Conservation (phyloP, 2,329 filamentous ascomycete species). For the Verticillium dahliae region DNA sequence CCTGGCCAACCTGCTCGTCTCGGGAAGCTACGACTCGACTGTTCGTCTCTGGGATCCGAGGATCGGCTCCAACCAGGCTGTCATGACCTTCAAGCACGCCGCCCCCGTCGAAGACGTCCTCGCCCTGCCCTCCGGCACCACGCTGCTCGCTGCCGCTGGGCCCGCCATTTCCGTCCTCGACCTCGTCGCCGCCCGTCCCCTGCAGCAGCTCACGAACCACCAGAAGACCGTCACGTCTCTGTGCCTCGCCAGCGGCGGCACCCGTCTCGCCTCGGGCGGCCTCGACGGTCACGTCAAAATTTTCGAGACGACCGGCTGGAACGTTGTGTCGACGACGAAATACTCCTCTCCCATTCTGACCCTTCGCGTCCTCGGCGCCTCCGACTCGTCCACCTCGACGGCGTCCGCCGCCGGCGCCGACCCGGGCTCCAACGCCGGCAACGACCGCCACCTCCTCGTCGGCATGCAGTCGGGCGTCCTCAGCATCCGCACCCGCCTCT, state of each 20-base stretch:
- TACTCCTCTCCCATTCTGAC: conserved; percentile 89
- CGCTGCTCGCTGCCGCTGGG: conserved; percentile 75
- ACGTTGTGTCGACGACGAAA: conserved; percentile 90
- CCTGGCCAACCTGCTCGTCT: conserved; percentile 71
- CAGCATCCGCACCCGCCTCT: conserved; percentile 81
- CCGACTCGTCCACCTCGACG: conserved; percentile 36
- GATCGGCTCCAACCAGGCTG: conserved; percentile 55
- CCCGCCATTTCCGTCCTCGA: conserved; percentile 88
- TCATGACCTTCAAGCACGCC: conserved; percentile 94
- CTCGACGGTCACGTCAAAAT: conserved; percentile 96
- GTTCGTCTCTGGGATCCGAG: conserved; percentile 92
- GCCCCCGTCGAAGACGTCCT: conserved; percentile 85
- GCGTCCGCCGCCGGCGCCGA: conserved; percentile 14
- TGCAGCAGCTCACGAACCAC: conserved; percentile 85
- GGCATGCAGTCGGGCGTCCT: conserved; percentile 94
- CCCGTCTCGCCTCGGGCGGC: conserved; percentile 77
- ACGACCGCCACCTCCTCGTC: conserved; percentile 90
- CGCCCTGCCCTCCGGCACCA: conserved; percentile 79
- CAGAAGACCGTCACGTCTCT: conserved; percentile 96
- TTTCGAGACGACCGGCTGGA: conserved; percentile 91
- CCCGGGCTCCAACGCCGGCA: conserved; percentile 30
- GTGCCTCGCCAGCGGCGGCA: conserved; percentile 71
- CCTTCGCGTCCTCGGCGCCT: conserved; percentile 66
- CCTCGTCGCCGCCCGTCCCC: conserved; percentile 80
- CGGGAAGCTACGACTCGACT: conserved; percentile 90